A percentile compares a stretch with the other conserved stretches of the same genome.
Conservation (phyloP, 257 asterid genomes). For the Fraxinus pennsylvanica region DNA sequence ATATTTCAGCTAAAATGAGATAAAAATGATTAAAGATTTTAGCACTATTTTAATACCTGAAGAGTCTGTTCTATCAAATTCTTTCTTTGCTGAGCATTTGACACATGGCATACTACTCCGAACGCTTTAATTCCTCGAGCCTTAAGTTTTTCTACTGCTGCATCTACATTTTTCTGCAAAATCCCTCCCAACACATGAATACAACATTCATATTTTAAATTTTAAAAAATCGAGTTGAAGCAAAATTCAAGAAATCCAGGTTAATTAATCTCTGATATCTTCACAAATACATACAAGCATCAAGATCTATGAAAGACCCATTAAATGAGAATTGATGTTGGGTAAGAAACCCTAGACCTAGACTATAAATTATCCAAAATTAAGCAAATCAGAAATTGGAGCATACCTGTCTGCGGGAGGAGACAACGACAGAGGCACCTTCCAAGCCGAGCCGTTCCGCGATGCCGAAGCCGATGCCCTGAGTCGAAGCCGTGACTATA, state of each 20-base stretch:
- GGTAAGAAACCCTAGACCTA: not conserved
- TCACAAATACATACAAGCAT: not conserved
- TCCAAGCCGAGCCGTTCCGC: constrained; percentile 88
- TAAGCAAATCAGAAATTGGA: not conserved
- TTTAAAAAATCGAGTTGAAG: not conserved
- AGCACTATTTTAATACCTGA: constrained; percentile 45
- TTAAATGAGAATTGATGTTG: not conserved
- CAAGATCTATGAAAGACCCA: not conserved
- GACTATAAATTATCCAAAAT: not conserved
- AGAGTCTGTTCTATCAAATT: constrained; percentile 65
- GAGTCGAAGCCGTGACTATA: constrained; percentile 91
- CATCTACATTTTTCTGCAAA: constrained; percentile 82
- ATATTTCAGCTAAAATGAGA: not conserved
- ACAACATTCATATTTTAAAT: too few relatives aligned
- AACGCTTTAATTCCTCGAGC: constrained; percentile 59
- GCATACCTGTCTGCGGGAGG: constrained; percentile 78
- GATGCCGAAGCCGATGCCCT: constrained; percentile 85
- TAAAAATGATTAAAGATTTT: not conserved
- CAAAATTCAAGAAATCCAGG: not conserved
- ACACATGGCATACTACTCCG: constrained; percentile 86
- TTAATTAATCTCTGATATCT: not conserved
- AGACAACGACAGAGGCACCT: constrained; percentile 91
- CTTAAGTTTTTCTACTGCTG: constrained; percentile 66
- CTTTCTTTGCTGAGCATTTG: constrained; percentile 76
- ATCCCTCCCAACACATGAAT: not conserved